Evolutionary conservation across 495 filamentous ascomycete species (phyloP), one percentile per base, ranked within the genome.

Genomic region (Podospora australis): DNA sequence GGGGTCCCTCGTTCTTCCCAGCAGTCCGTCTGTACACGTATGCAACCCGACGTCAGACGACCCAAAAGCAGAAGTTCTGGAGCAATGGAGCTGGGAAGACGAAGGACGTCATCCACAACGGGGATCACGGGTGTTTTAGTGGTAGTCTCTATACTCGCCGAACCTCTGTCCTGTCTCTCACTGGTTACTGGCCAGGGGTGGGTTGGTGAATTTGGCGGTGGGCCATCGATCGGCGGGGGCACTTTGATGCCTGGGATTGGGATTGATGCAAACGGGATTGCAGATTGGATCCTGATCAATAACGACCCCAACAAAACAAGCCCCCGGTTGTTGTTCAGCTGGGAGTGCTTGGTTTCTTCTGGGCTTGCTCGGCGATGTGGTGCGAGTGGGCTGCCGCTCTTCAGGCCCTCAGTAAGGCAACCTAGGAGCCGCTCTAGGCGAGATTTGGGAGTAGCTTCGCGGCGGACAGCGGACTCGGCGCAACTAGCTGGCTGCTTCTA

Each of bases 31-130:
- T 6, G 32, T 36, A n/a, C n/a, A 52, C 36, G 36, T 46, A 34
- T 34, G 49, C 35, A 29, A 47, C 43, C 47, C n/a, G 32, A 8
- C 21, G n/a, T n/a, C n/a, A 16, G 32, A n/a, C 14, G 32, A 36
- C 19, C 32, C 14, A 8, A 16, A 13, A 16, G 32, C n/a, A 36
- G 32, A 36, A 17, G 9, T n/a, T 26, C 16, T 46, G 49, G 24
- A 17, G 11, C 17, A 23, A 23, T 28, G 19, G 22, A 28, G 36
- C 38, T 36, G 29, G 34, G 42, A 36, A 35, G 14, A 36, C 10
- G 25, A 41, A 54, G 52, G 46, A 54, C 52, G 52, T 54, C 52
- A 54, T 54, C 34, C 39, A 35, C 32, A 45, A 28, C 32, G 22
- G 16, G 30, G 29, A 36, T n/a, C 19, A 6, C 38, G 40, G 40